Percentiles rank a stretch among this genome's conserved stretches.
Conservation (phyloP, 805 yeast genomes). For the Dipodascopsis uninucleata region DNA sequence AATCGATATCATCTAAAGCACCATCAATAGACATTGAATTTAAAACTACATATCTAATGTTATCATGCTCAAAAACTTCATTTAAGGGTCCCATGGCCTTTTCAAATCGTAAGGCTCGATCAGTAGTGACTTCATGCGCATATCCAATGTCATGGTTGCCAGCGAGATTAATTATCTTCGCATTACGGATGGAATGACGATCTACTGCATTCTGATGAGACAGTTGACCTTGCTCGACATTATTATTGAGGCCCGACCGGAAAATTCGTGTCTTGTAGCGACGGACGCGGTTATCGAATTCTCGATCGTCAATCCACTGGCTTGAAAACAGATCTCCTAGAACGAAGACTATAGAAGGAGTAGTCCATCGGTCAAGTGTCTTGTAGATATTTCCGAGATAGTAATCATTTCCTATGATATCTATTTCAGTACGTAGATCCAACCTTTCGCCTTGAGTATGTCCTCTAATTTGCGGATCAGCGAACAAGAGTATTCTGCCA, state of each 20-base stretch:
- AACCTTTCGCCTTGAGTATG: conserved; percentile 67
- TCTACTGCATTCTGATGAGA: conserved; percentile 6
- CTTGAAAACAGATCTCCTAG: conserved; percentile 91
- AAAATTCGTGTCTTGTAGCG: conserved; percentile 46
- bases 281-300: conserved; percentile 73
- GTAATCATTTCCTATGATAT: conserved; percentile 84
- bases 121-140: conserved; percentile 89
- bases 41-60: conserved; percentile 85
- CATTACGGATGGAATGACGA: too few species aligned
- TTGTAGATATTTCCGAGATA: conserved; percentile 80
- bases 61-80: conserved; percentile 67
- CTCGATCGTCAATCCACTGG: conserved; percentile 90
- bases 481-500: conserved; percentile 62
- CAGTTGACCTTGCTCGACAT: conserved; percentile 1
- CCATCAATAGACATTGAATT: conserved; percentile 85
- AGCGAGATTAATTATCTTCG: conserved; percentile 65
- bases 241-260: conserved; percentile 12
- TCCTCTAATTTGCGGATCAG: conserved; percentile 97
- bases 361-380: conserved; percentile 57
- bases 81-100: conserved; percentile 79
- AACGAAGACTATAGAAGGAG: conserved; percentile 79
- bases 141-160: conserved; percentile 98
- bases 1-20: conserved; percentile 65
- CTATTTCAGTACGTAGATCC: conserved; percentile 70
- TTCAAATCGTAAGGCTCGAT: conserved; percentile 77